These are phyloP conservation scores for Termitomyces sp. DNA, from an alignment of 768 basidiomycete genomes.

Conservation along the genomic window DNA sequence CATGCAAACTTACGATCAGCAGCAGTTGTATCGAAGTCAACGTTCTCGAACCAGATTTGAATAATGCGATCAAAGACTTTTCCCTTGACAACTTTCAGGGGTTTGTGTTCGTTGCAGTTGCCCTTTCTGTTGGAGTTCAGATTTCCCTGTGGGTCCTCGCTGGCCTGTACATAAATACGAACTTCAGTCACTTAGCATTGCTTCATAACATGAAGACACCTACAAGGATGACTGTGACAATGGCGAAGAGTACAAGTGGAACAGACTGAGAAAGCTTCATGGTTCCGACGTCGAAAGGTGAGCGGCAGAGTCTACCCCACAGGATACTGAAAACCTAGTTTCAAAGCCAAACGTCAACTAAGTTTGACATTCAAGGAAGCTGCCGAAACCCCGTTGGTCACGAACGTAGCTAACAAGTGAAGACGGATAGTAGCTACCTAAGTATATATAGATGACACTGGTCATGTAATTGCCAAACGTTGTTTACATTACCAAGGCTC, in stretches of 20 bases:
- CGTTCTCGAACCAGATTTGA: constrained; percentile 59
- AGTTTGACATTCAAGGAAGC: neutral
- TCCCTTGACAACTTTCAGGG: constrained; percentile 12
- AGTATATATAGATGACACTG: neutral
- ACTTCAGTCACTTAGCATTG: neutral
- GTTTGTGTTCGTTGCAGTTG: neutral
- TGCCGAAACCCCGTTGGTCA: neutral
- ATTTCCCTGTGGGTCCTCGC: neutral
- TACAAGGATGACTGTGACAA: neutral
- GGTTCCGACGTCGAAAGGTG: neutral
- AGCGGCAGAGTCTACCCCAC: neutral
- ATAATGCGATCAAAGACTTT: constrained; percentile 25
- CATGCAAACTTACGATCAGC: constrained; percentile 16
- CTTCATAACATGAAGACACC: neutral
- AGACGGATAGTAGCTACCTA: neutral
- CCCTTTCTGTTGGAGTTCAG: neutral
- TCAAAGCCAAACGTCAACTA: neutral
- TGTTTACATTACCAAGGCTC: neutral
- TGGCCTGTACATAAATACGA: neutral
- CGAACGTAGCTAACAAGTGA: neutral
- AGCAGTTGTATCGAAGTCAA: constrained; percentile 34
- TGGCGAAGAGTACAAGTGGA: neutral
- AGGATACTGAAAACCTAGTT: neutral
- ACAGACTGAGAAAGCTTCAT: neutral
- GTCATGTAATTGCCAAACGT: neutral